Evolutionary conservation across 2,329 filamentous ascomycete genomes (phyloP).

Genomic region (Fusarium sambucinum): DNA sequence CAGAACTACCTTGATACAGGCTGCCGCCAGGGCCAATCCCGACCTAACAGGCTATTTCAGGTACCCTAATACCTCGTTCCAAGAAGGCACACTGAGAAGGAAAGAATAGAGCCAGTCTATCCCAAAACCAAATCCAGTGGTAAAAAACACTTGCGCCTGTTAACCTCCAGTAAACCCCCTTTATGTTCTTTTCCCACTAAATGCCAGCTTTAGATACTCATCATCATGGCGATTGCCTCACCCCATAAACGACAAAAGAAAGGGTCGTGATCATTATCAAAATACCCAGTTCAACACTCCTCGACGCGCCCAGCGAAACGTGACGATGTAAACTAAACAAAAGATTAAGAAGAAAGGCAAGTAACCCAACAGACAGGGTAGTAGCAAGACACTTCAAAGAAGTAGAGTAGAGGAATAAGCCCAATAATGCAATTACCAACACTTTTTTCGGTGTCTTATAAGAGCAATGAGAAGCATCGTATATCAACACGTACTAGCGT

Average conservation of each 20-base stretch:
- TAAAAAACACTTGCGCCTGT: constrained; percentile 31
- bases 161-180: constrained; percentile 9
- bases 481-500: not conserved
- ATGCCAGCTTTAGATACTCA: constrained; percentile 36
- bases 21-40: constrained; percentile 21
- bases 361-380: not conserved
- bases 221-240: constrained; percentile 32
- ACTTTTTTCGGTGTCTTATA: not conserved
- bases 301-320: constrained; percentile 23
- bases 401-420: not conserved
- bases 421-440: not conserved
- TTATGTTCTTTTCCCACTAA: constrained; percentile 25
- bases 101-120: constrained; percentile 39
- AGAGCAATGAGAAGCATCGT: not conserved
- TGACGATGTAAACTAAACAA: constrained; percentile 6
- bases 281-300: constrained; percentile 33
- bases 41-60: constrained; percentile 2
- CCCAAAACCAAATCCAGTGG: constrained; percentile 8
- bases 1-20: not conserved
- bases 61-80: constrained; percentile 15
- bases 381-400: not conserved
- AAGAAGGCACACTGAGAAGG: constrained; percentile 26
- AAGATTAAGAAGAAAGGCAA: not conserved
- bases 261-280: constrained; percentile 38
- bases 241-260: constrained; percentile 30